These are phyloP conservation scores for Hagleromyces aurorensis DNA, from an alignment of 805 yeast species.

Conservation along the genomic window DNA sequence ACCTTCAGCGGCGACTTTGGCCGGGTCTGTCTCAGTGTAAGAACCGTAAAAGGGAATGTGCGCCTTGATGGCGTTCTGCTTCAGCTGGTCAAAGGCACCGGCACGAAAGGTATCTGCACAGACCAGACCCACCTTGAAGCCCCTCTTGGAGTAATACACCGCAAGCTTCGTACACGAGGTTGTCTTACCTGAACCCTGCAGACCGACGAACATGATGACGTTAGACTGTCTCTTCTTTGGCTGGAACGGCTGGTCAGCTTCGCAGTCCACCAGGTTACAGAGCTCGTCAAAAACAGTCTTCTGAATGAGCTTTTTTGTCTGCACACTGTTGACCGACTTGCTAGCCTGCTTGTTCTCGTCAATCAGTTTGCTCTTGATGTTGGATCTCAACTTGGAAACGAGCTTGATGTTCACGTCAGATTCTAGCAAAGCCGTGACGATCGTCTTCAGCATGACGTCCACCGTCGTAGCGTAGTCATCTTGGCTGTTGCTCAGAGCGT, in stretches of 20 bases:
- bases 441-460: constrained; percentile 72
- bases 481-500: constrained; percentile 48
- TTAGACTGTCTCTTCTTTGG: constrained; percentile 77
- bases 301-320: constrained; percentile 74
- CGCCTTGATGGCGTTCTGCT: constrained; percentile 94
- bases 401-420: constrained; percentile 88
- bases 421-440: constrained; percentile 83
- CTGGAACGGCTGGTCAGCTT: constrained; percentile 47
- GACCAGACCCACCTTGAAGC: constrained; percentile 90
- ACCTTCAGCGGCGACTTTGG: constrained; percentile 83
- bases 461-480: constrained; percentile 53
- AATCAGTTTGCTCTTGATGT: constrained; percentile 52
- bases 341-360: constrained; percentile 42
- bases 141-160: constrained; percentile 86
- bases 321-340: constrained; percentile 31
- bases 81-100: constrained; percentile 97
- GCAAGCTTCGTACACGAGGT: constrained; percentile 96
- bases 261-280: constrained; percentile 73
- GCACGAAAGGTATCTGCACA: constrained; percentile 99
- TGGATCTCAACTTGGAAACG: constrained; percentile 69
- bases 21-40: constrained; percentile 93
- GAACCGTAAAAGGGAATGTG: constrained; percentile 92
- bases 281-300: constrained; percentile 93
- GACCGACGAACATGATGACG: constrained; percentile 94
- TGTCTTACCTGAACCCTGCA: constrained; percentile 98